Evolutionary conservation across 257 asterid species (phyloP).

Genomic region (Solanum bukasovii): DNA sequence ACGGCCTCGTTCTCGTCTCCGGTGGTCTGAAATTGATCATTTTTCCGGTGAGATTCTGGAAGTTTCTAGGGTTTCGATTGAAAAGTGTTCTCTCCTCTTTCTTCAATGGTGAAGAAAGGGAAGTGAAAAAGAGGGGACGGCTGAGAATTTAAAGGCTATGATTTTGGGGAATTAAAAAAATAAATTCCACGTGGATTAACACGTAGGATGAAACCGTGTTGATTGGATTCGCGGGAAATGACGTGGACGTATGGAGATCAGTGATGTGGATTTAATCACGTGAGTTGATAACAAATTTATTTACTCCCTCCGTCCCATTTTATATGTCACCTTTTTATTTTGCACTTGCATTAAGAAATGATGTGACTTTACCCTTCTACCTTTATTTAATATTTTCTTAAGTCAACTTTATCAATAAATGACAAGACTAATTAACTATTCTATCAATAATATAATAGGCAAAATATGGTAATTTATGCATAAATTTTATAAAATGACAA

Average conservation of each 20-base stretch:
- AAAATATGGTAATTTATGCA: no score
- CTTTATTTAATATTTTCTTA: no score
- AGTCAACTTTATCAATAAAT: no score
- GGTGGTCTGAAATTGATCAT: constrained; percentile 50
- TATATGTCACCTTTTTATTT: no score
- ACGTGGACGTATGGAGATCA: not conserved
- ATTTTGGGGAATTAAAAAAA: not conserved
- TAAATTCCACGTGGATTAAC: constrained; percentile 15
- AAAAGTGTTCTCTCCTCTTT: not conserved
- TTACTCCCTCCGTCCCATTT: no score
- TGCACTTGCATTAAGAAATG: no score
- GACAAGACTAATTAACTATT: no score
- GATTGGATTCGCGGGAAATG: constrained; percentile 9
- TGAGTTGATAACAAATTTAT: not conserved
- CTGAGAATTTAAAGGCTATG: constrained; percentile 3
- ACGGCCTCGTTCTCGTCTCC: constrained; percentile 46
- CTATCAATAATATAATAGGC: no score
- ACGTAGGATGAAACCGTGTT: constrained; percentile 21
- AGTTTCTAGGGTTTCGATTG: not conserved
- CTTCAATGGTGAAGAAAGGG: not conserved
- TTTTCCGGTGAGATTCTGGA: not conserved
- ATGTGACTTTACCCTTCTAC: no score
- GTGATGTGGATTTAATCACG: constrained; percentile 27
- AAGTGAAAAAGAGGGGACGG: not conserved
- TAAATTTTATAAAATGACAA: no score